Evolutionary conservation across 2,329 filamentous ascomycete genomes (phyloP).

Genomic region (Didymella exigua): DNA sequence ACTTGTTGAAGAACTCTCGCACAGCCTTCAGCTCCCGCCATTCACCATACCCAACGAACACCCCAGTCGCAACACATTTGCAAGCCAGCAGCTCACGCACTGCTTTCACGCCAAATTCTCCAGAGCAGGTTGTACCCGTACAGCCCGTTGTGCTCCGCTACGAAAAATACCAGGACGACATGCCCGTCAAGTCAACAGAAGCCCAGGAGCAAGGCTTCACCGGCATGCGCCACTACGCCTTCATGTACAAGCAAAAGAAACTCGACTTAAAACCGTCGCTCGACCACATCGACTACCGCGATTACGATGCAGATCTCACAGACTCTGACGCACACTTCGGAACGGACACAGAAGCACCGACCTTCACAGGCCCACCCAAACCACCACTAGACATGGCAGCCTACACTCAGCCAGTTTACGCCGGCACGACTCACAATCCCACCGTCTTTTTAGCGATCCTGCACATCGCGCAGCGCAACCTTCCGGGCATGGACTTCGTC

Average conservation of each 20-base stretch:
- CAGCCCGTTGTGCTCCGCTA: background rate
- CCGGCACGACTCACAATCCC: constrained; percentile 21
- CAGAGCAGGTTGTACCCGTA: background rate
- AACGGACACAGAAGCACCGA: background rate
- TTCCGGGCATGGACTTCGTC: constrained; percentile 24
- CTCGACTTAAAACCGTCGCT: background rate
- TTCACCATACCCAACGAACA: background rate
- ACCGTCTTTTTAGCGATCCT: constrained; percentile 29
- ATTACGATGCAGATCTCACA: background rate
- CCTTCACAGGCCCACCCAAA: background rate
- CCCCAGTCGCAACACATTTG: background rate
- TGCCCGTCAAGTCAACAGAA: constrained; percentile 4
- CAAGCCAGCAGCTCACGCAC: background rate
- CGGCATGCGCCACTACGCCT: background rate
- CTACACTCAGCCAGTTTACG: constrained; percentile 23
- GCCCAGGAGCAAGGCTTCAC: background rate
- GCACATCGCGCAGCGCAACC: constrained; percentile 27
- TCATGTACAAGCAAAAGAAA: background rate
- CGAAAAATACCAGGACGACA: constrained; percentile 1
- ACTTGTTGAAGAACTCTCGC: background rate
- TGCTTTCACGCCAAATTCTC: background rate
- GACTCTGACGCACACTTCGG: background rate
- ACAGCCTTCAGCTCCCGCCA: background rate
- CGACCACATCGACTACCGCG: constrained; percentile 1
- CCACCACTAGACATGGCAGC: background rate